These are phyloP conservation scores for Russula vinacea DNA, from an alignment of 768 basidiomycete genomes.

Conservation along the genomic window DNA sequence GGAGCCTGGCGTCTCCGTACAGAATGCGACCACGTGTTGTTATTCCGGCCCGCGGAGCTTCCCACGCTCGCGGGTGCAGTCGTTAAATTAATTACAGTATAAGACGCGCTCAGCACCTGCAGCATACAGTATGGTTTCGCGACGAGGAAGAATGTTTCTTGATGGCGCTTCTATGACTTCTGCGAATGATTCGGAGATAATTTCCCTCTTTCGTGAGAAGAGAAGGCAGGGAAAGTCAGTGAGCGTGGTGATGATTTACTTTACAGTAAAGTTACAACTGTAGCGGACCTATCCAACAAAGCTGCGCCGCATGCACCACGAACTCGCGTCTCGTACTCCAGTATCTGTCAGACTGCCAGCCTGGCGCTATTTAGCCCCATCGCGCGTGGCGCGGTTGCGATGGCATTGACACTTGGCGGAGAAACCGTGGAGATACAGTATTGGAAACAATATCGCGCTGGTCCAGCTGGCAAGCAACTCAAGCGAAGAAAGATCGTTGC, in stretches of 20 bases:
- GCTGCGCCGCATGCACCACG: too few species aligned
- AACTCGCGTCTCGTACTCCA: neutral
- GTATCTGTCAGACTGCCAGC: too few species aligned
- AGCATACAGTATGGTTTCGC: neutral
- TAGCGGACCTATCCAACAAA: neutral
- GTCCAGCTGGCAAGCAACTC: neutral
- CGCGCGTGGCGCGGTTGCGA: neutral
- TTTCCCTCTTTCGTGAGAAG: neutral
- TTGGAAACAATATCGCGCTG: neutral
- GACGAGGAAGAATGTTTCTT: neutral
- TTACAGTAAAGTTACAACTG: neutral
- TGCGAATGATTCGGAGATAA: neutral
- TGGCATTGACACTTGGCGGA: neutral
- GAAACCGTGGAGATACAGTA: slow-evolving; percentile 6
- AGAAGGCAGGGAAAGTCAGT: neutral
- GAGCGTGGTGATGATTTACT: neutral
- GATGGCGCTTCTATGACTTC: neutral
- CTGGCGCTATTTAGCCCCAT: neutral
- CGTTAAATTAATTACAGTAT: neutral
- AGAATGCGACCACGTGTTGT: too few species aligned
- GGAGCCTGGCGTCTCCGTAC: too few species aligned
- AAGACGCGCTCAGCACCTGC: neutral
- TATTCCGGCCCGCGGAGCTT: neutral
- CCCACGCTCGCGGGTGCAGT: neutral
- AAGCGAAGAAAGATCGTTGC: neutral